Base-by-base conservation (phyloP, 1,139 yeast species). In the Wickerhamiella infanticola region DNA sequence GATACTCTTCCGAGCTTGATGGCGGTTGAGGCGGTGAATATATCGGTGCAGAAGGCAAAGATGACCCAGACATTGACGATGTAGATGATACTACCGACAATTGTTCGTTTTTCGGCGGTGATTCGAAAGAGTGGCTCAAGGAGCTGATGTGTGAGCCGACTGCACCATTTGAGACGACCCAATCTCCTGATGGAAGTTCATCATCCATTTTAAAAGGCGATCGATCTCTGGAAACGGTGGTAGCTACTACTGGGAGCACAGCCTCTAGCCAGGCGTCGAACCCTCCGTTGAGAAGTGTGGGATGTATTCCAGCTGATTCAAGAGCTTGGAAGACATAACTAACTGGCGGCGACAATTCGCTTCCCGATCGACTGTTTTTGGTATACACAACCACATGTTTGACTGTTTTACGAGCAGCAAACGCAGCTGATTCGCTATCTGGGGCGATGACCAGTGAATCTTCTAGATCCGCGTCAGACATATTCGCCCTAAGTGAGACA, bases 361-460 rank as follows among this genome's bases (percentile, higher is more conserved):
- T 6, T 3, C 33, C 40, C 3, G 24, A 31, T 7, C 7, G 61
- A 51, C 66, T 56, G 40, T 51, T 50, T 26, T 55, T 53, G 50
- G 83, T 81, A 59, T 81, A 84, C 9, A 79, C 59, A 3, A 84
- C 78, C 3, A 86, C 66, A 41, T 74, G 64, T 45, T 78, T 82
- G 58, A 71, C 84, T 38, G 65, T 61, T 50, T 69, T 63, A 53
- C 94, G 66, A 7, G 65, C 61, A 37, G 66, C 63, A 54, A 84
- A 81, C 38, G 68, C 54, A 2, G 57, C 57, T 48, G 70, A 72
- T 55, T 81, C 86, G 5, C 53, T 62, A 7, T 68, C 67, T 1
- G 84, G 76, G 5, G 81, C 64, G 35, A 75, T 61, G 37, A 74
- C 64, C 26, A 88, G 66, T 35, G 74, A 63, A 36, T 69, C 73